Conservation (phyloP, 148 eudicot species). For the Camellia japonica region DNA sequence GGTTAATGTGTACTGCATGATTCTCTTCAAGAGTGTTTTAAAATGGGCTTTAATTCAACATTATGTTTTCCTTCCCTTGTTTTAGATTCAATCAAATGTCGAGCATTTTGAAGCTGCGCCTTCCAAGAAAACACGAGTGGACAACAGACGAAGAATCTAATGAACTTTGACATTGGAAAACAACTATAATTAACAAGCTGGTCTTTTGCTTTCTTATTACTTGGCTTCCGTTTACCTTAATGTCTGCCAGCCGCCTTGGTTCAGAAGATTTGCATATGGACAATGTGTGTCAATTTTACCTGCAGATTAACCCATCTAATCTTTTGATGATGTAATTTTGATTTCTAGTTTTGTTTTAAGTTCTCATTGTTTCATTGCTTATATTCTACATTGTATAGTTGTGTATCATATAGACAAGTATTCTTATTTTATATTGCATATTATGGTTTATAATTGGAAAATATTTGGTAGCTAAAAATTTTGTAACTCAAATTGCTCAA, state of each 20-base stretch:
- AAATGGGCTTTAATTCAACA: not conserved
- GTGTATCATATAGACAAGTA: not conserved
- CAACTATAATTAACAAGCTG: not conserved
- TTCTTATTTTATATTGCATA: not conserved
- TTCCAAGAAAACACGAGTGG: slow-evolving; percentile 59
- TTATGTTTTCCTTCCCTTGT: slow-evolving; percentile 2
- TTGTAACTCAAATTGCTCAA: no score
- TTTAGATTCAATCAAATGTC: slow-evolving; percentile 62
- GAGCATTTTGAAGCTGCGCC: slow-evolving; percentile 42
- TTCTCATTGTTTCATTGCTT: not conserved
- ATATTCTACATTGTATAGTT: slow-evolving; percentile 4
- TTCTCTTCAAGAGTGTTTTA: not conserved
- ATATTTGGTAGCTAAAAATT: no score
- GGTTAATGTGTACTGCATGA: not conserved
- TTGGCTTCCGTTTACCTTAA: not conserved
- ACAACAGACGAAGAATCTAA: slow-evolving; percentile 76
- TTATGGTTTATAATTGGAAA: no score
- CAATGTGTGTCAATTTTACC: not conserved
- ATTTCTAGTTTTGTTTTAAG: not conserved
- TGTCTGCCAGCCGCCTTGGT: not conserved
- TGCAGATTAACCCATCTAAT: not conserved
- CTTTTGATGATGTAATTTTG: not conserved
- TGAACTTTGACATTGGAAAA: not conserved
- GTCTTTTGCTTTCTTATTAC: not conserved
- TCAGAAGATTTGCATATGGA: not conserved